Percentiles rank a stretch among this genome's conserved stretches.
These are phyloP conservation scores for Leccinum barrowsii DNA, from an alignment of 768 basidiomycete genomes.

Conservation along the genomic window DNA sequence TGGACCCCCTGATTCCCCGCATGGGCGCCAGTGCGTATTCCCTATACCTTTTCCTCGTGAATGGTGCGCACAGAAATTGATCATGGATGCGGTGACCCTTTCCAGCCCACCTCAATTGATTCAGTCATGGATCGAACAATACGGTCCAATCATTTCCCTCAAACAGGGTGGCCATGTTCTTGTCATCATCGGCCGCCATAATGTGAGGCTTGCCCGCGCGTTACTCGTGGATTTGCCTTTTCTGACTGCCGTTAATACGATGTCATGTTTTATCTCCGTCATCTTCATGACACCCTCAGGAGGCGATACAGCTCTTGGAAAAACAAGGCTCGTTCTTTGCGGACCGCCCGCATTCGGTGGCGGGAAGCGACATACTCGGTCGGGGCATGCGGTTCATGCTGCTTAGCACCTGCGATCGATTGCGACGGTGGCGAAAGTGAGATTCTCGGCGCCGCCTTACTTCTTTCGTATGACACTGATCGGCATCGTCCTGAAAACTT, in stretches of 20 bases:
- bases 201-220: slow-evolving; percentile 1
- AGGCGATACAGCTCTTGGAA: slow-evolving; percentile 57
- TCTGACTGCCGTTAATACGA: background rate
- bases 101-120: slow-evolving; percentile 18
- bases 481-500: background rate
- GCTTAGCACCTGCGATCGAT: slow-evolving; percentile 50
- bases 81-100: background rate
- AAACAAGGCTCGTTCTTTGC: slow-evolving; percentile 50
- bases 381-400: slow-evolving; percentile 57
- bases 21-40: slow-evolving; percentile 18
- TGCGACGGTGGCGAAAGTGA: slow-evolving; percentile 56
- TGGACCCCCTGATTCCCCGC: slow-evolving; percentile 19
- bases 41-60: no score
- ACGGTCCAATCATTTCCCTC: slow-evolving; percentile 26
- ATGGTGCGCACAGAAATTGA: background rate
- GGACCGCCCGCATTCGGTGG: slow-evolving; percentile 50
- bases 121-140: slow-evolving; percentile 24
- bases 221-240: background rate
- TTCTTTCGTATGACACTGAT: background rate
- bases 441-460: background rate
- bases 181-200: slow-evolving; percentile 25
- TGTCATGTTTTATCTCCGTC: background rate
- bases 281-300: slow-evolving; percentile 10
- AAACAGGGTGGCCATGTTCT: slow-evolving; percentile 23
- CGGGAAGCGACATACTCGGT: slow-evolving; percentile 54